These are phyloP conservation scores for Citrus hindsii DNA, from an alignment of 345 rosid genomes.

Conservation along the genomic window DNA sequence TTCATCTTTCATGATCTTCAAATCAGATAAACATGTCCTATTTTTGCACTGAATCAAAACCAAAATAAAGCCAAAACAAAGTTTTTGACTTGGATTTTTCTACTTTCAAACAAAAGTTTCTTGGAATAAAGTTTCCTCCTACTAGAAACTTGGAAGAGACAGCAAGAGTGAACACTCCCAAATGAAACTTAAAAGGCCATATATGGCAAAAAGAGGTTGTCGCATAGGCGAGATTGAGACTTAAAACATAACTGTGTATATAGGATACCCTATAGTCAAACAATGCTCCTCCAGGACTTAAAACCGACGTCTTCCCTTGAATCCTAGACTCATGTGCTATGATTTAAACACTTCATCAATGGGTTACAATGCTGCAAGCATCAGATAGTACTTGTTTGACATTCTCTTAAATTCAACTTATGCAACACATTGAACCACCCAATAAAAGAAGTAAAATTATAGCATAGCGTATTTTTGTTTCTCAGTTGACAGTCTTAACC, in stretches of 20 bases:
- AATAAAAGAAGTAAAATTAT: too few relatives aligned
- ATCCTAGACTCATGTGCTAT: neutral
- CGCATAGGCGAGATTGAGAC: too few relatives aligned
- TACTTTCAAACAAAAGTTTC: too few relatives aligned
- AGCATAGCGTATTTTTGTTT: too few relatives aligned
- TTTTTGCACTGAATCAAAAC: too few relatives aligned
- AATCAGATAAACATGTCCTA: neutral
- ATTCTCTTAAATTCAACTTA: neutral
- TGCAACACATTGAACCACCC: neutral
- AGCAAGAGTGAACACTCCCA: neutral
- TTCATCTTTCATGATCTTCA: neutral
- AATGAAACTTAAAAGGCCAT: neutral
- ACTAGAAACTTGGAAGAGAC: neutral
- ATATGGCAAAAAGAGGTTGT: too few relatives aligned
- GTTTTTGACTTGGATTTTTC: too few relatives aligned
- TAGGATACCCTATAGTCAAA: neutral
- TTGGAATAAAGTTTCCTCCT: neutral
- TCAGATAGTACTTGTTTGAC: neutral
- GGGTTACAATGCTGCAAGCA: too few relatives aligned
- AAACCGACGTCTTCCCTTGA: neutral
- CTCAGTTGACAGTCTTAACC: neutral
- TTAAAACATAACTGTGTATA: too few relatives aligned
- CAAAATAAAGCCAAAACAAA: neutral
- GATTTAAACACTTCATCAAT: neutral
- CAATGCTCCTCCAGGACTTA: neutral